Evolutionary conservation across 2,329 filamentous ascomycete genomes (phyloP), one percentile per base, ranked within the genome.

Genomic region (Dothistroma pini): DNA sequence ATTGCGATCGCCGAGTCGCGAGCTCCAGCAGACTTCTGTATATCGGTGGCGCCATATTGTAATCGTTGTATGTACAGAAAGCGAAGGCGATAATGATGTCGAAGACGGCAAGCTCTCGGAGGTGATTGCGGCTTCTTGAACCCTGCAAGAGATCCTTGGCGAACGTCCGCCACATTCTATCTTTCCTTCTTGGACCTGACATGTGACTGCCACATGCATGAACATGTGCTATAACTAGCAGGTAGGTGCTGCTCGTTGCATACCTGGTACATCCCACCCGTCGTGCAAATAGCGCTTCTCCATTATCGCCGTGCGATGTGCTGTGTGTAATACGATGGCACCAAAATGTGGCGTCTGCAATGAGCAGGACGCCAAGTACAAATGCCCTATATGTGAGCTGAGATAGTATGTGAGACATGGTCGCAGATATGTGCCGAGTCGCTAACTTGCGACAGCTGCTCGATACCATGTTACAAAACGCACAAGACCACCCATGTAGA

Each of bases 361-460:
- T 47, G 69, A 70, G 22, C 68, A 72, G 52, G 74, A 75, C n/a
- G 78, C 77, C 53, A 81, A 81, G 68, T 81, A 81, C 75, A 80
- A 79, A 71, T 81, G 79, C 66, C 77, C 78, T n/a, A 74, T 75
- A 21, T 81, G 79, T 66, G 70, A 75, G 61, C 63, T 79, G 34
- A 77, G 75, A 70, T 81, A 81, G 79, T 80, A 69, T 22, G 74
- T 66, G 12, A 31, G 38, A 35, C 22, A 29, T 50, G 11, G 35
- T 38, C 21, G 25, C 19, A 10, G 34, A 12, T 44, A 14, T 38
- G 29, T 25, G 16, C 51, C 50, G 25, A 56, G 32, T 29, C 54
- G n/a, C 59, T 69, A 41, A 69, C 54, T 32, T 9, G 3, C 29
- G 21, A 1, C 22, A 76, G 74, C 65, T 77, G 75, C 67, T 77